These are phyloP conservation scores for Lentinus tigrinus DNA, from an alignment of 768 basidiomycete species.

Conservation along the genomic window DNA sequence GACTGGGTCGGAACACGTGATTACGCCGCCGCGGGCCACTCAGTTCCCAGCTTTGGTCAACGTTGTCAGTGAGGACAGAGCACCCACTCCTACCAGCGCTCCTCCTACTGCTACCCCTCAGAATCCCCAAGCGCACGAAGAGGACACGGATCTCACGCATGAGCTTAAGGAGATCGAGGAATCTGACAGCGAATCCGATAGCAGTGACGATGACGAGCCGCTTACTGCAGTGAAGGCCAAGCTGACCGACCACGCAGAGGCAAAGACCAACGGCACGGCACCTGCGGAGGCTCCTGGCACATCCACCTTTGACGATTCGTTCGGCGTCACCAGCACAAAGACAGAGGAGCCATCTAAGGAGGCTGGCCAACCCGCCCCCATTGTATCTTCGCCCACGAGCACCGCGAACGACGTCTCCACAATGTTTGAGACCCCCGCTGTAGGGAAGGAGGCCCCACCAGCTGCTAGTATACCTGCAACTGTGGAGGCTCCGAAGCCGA, in stretches of 20 bases:
- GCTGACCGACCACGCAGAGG: slow-evolving; percentile 3
- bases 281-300: slow-evolving; percentile 20
- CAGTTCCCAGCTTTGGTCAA: slow-evolving; percentile 14
- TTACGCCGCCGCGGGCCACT: neutral
- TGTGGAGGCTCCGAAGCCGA: slow-evolving; percentile 12
- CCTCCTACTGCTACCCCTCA: slow-evolving; percentile 2
- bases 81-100: slow-evolving; percentile 9
- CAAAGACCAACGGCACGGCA: slow-evolving; percentile 4
- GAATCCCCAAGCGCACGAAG: slow-evolving; percentile 15
- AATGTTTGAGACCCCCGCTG: slow-evolving; percentile 16
- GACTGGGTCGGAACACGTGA: slow-evolving; percentile 4
- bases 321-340: slow-evolving; percentile 35
- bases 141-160: slow-evolving; percentile 53
- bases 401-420: slow-evolving; percentile 15
- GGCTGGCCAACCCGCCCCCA: slow-evolving; percentile 13
- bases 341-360: slow-evolving; percentile 15
- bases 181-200: slow-evolving; percentile 25
- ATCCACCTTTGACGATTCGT: slow-evolving; percentile 57
- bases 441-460: slow-evolving; percentile 7
- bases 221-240: slow-evolving; percentile 26
- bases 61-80: slow-evolving; percentile 6
- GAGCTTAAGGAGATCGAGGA: slow-evolving; percentile 62
- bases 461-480: slow-evolving; percentile 14
- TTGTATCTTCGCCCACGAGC: slow-evolving; percentile 25
- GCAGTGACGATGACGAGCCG: slow-evolving; percentile 37